Evolutionary conservation across 2,329 filamentous ascomycete species (phyloP).

Genomic region (Septoria petroselini): DNA sequence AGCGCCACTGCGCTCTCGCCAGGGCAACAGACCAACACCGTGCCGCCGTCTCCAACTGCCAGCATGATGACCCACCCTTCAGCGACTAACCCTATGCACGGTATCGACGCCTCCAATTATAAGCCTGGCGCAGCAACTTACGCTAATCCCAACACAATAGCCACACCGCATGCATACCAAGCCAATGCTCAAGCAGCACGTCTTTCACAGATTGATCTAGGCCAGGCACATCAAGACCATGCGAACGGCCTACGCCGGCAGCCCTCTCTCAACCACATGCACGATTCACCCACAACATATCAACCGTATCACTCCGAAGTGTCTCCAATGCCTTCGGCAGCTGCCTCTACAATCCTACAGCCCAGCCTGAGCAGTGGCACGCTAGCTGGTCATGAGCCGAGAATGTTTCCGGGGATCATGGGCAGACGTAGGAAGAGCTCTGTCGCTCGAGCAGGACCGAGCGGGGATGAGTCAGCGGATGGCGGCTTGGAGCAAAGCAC

Average conservation of each 20-base stretch:
- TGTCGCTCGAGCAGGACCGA: slow-evolving; percentile 13
- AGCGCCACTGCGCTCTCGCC: slow-evolving; percentile 34
- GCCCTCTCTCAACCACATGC: slow-evolving; percentile 8
- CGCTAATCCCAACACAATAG: slow-evolving; percentile 31
- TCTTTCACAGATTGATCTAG: slow-evolving; percentile 35
- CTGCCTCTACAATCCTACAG: slow-evolving; percentile 35
- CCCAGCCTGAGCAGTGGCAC: slow-evolving; percentile 47
- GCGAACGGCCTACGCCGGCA: slow-evolving; percentile 13
- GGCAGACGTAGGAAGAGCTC: slow-evolving; percentile 40
- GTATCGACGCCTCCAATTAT: slow-evolving; percentile 26
- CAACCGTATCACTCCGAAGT: slow-evolving; percentile 9
- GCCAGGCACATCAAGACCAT: slow-evolving; percentile 29
- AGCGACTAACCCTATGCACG: slow-evolving; percentile 34
- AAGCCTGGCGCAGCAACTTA: slow-evolving; percentile 13
- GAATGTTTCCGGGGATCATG: slow-evolving; percentile 69
- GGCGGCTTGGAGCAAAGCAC: slow-evolving; percentile 25
- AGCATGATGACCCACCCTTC: slow-evolving; percentile 45
- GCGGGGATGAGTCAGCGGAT: slow-evolving; percentile 17
- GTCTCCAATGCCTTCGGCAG: slow-evolving; percentile 12
- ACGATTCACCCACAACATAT: slow-evolving; percentile 19
- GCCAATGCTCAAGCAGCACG: slow-evolving; percentile 40
- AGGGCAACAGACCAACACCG: slow-evolving; percentile 20
- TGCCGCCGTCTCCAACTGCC: slow-evolving; percentile 38
- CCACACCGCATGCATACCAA: slow-evolving; percentile 32
- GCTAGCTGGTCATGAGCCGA: slow-evolving; percentile 58